Evolutionary conservation across 768 basidiomycete species (phyloP).

Genomic region (Termitomyces bulborhizus): DNA sequence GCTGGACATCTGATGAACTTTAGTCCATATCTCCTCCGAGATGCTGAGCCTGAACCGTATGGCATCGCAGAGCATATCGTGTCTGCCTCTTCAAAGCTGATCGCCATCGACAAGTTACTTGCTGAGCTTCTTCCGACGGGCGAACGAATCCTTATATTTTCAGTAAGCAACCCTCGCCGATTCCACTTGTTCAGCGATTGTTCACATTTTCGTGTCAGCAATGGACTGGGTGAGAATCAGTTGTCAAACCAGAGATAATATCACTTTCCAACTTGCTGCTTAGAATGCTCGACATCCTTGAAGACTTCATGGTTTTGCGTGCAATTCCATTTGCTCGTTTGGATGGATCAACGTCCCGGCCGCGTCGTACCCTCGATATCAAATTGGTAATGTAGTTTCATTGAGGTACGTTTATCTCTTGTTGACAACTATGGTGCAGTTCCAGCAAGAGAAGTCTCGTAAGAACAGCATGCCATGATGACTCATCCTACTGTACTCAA

Average conservation of each 20-base stretch:
- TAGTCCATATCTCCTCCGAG: conserved; percentile 45
- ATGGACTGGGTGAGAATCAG: conserved; percentile 42
- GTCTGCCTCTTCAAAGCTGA: conserved; percentile 49
- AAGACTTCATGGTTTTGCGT: conserved; percentile 62
- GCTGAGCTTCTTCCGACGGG: conserved; percentile 49
- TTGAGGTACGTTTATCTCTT: not conserved
- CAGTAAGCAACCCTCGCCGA: conserved; percentile 29
- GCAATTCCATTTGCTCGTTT: conserved; percentile 53
- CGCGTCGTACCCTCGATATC: conserved; percentile 53
- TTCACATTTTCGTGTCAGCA: conserved; percentile 31
- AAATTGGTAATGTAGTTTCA: conserved; percentile 33
- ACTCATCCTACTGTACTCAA: conserved; percentile 1
- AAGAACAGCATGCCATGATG: conserved; percentile 15
- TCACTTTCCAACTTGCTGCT: not conserved
- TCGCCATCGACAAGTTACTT: conserved; percentile 54
- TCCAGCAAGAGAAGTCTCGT: conserved; percentile 56
- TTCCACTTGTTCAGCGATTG: not conserved
- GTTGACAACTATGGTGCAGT: conserved; percentile 25
- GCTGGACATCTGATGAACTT: not conserved
- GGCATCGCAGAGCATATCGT: conserved; percentile 49
- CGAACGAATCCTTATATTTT: conserved; percentile 64
- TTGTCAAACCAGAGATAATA: not conserved
- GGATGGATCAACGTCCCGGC: conserved; percentile 48
- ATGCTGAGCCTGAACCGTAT: conserved; percentile 44
- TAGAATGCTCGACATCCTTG: conserved; percentile 64